Evolutionary conservation across 2,329 filamentous ascomycete species (phyloP).

Genomic region (Neonectria coccinea): DNA sequence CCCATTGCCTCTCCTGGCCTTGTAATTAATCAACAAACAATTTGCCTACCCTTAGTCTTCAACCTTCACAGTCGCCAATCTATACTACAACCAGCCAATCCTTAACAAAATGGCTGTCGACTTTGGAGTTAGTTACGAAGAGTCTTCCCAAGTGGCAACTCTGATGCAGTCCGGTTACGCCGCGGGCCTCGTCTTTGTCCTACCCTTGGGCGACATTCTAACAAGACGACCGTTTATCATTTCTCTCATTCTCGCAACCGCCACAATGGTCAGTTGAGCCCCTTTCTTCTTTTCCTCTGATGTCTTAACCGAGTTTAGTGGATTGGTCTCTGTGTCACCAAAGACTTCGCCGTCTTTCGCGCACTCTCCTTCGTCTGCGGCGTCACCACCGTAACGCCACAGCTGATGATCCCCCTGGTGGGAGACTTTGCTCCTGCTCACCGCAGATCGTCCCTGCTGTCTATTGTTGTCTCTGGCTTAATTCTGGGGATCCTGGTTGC

Average conservation of each 20-base stretch:
- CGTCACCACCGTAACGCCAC: conserved; percentile 84
- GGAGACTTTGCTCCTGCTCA: conserved; percentile 80
- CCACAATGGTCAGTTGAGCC: conserved; percentile 67
- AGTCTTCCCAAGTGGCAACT: conserved; percentile 76
- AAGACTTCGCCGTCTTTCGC: conserved; percentile 72
- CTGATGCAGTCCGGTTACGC: conserved; percentile 85
- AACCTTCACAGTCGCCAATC: conserved; percentile 80
- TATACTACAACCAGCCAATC: conserved; percentile 86
- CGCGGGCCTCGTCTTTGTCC: conserved; percentile 77
- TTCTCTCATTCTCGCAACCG: conserved; percentile 73
- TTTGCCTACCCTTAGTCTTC: conserved; percentile 54
- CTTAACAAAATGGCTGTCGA: conserved; percentile 79
- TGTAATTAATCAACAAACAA: not conserved
- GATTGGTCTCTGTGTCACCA: conserved; percentile 78
- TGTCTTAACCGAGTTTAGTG: conserved; percentile 55
- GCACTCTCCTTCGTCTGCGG: conserved; percentile 78
- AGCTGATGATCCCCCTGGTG: conserved; percentile 83
- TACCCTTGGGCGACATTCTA: conserved; percentile 79
- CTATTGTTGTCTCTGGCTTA: conserved; percentile 80
- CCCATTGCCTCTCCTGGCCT: not conserved
- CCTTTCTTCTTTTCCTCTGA: not conserved
- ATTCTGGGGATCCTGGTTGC: conserved; percentile 82
- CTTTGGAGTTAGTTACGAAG: conserved; percentile 77
- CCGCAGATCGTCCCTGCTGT: conserved; percentile 75
- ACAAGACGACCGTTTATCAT: conserved; percentile 77